These are phyloP conservation scores for Kwoniella sp. DNA, from an alignment of 768 basidiomycete species.

Conservation along the genomic window DNA sequence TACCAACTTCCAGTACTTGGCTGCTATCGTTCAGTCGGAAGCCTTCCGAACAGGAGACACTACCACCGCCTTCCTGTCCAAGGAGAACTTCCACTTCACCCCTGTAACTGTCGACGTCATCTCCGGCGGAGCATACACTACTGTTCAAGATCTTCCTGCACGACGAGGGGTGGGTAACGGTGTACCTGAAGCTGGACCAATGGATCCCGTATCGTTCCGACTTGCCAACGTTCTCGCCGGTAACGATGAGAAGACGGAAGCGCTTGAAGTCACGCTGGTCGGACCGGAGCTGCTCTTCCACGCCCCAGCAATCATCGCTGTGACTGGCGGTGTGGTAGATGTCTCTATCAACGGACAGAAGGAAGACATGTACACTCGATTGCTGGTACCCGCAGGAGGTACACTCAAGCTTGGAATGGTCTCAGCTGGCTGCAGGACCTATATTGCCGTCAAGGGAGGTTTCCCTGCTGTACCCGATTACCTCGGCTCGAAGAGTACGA, in stretches of 20 bases:
- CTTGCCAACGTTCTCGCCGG: constrained; percentile 66
- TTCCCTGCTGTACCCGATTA: constrained; percentile 62
- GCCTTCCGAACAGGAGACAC: constrained; percentile 39
- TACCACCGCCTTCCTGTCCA: constrained; percentile 43
- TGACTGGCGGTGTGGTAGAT: constrained; percentile 62
- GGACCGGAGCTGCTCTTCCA: constrained; percentile 63
- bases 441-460: constrained; percentile 65
- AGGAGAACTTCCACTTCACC: constrained; percentile 17
- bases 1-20: constrained; percentile 64
- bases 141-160: constrained; percentile 36
- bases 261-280: constrained; percentile 61
- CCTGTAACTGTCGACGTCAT: constrained; percentile 63
- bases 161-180: constrained; percentile 60
- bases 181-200: constrained; percentile 67
- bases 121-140: constrained; percentile 63
- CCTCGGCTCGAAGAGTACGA: constrained; percentile 63
- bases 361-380: constrained; percentile 61
- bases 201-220: constrained; percentile 65
- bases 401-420: constrained; percentile 58
- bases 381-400: constrained; percentile 60
- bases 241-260: constrained; percentile 62
- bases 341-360: constrained; percentile 59
- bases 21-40: constrained; percentile 58
- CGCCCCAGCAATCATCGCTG: constrained; percentile 60
- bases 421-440: constrained; percentile 61